Percentiles rank a stretch among this genome's conserved stretches.
phyloP scores from a whole-genome alignment of 1,284 basidiomycete genomes.

The Malassezia yamatoensis region DNA sequence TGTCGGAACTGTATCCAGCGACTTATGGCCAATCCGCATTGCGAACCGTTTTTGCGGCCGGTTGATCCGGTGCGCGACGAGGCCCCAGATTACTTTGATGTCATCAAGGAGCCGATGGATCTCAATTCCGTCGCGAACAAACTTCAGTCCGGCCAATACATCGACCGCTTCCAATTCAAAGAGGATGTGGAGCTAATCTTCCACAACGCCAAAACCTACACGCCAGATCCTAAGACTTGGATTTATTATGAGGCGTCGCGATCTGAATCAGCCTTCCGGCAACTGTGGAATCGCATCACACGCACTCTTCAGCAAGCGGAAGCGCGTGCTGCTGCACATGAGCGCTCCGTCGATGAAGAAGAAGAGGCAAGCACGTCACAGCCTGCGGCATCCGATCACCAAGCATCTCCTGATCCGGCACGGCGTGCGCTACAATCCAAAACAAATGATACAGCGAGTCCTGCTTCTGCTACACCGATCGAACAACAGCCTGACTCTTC shows the following conservation, averaged over 20 bases:
- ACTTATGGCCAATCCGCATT: conserved; percentile 57
- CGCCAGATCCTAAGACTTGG: conserved; percentile 58
- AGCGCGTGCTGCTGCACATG: conserved; percentile 18
- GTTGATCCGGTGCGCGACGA: conserved; percentile 56
- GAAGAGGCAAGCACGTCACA: not conserved
- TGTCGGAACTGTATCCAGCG: conserved; percentile 74
- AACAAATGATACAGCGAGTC: not conserved
- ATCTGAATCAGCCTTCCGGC: conserved; percentile 73
- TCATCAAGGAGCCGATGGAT: conserved; percentile 92
- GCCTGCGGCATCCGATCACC: not conserved
- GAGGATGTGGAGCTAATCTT: conserved; percentile 81
- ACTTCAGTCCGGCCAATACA: conserved; percentile 70
- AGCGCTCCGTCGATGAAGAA: conserved; percentile 19
- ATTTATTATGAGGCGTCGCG: conserved; percentile 67
- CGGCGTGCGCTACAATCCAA: conserved; percentile 24
- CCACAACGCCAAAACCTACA: conserved; percentile 78
- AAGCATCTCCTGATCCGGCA: not conserved
- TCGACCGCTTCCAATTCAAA: conserved; percentile 70
- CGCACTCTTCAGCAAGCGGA: conserved; percentile 47
- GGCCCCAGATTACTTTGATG: conserved; percentile 60
- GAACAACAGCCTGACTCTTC: not conserved
- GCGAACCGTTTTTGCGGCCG: conserved; percentile 67
- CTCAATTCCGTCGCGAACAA: conserved; percentile 78
- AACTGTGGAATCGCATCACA: conserved; percentile 56
- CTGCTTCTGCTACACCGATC: not conserved